Evolutionary conservation across 306 rosid species (phyloP), one percentile per base, ranked within the genome.

Genomic region (Fagus crenata): DNA sequence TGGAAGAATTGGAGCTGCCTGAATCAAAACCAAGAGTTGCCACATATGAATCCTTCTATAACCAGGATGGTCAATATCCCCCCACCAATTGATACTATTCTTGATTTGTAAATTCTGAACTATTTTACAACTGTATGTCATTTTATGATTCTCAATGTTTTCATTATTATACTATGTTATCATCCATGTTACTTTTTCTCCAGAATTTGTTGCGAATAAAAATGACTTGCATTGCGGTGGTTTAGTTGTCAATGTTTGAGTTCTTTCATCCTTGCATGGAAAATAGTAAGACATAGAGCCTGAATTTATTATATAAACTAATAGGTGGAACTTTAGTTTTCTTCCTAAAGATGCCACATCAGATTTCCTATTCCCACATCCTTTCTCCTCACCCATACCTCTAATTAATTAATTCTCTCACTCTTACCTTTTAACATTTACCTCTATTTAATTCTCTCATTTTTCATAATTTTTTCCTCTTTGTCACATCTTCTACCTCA

Each of bases 21-120:
- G 89, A 92, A 67, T 69, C 96, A 36, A 89, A 92, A 89, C 81
- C 93, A 49, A 89, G 97, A 85, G 93, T 95, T 77, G 79, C 84
- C 53, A 81, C 96, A 41, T 90, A 86, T 49, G 93, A 95, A 84
- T 79, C 86, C 28, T 89, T 88, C 89, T 92, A 78, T 63, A 59
- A 69, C 53, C 86, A 86, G 74, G 90, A 81, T 49, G 85, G 63
- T 55, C 83, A 82, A 72, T 74, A 84, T 78, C 72, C 84, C 40
- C 73, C 28, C 4, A 42, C 69, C 33, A 70, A 89, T 41, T 89
- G 86, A 86, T 70, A 49, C 13, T 28, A 69, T 68, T 43, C 53
- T 65, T 39, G 43, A 18, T 77, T 75, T 79, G 81, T 72, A 72
- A 46, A 78, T 28, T 68, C 32, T 53, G 54, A 67, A 71, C 59